Conservation (phyloP, 768 basidiomycete genomes). For the Rhizopogon vulgaris region DNA sequence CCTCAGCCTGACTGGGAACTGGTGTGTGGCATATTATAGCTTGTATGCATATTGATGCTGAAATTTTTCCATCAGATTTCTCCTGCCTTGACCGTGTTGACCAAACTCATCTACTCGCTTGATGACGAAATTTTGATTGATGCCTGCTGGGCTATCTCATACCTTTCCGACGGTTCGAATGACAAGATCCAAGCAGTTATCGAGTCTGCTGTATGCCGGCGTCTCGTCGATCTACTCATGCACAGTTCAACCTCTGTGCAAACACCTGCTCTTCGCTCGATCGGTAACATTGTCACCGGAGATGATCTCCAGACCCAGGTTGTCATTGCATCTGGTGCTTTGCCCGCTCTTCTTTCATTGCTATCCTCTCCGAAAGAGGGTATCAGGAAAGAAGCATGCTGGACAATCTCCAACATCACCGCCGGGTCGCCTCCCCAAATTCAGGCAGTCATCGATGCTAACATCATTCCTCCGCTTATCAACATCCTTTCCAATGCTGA, state of each 20-base stretch:
- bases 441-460: constrained; percentile 95
- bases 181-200: constrained; percentile 99
- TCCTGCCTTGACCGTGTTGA: constrained; percentile 92
- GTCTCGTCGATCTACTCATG: constrained; percentile 96
- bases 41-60: constrained; percentile 13
- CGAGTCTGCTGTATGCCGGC: constrained; percentile 94
- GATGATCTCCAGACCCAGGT: constrained; percentile 99
- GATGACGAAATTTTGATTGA: constrained; percentile 99
- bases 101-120: constrained; percentile 96
- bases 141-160: constrained; percentile 99
- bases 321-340: constrained; percentile 95
- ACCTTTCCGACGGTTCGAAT: constrained; percentile 96
- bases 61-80: constrained; percentile 64
- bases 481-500: constrained; percentile 97
- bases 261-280: constrained; percentile 95
- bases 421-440: constrained; percentile 97
- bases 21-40: constrained; percentile 40
- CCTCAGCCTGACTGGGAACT: constrained; percentile 98
- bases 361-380: constrained; percentile 97
- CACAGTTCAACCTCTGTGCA: constrained; percentile 93
- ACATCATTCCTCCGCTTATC: constrained; percentile 96
- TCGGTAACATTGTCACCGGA: constrained; percentile 98
- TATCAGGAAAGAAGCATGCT: constrained; percentile 98
- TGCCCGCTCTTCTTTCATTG: constrained; percentile 88
- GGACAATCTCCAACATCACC: constrained; percentile 99